Evolutionary conservation across 345 rosid species (phyloP).

Genomic region (Crucihimalaya himalaica): DNA sequence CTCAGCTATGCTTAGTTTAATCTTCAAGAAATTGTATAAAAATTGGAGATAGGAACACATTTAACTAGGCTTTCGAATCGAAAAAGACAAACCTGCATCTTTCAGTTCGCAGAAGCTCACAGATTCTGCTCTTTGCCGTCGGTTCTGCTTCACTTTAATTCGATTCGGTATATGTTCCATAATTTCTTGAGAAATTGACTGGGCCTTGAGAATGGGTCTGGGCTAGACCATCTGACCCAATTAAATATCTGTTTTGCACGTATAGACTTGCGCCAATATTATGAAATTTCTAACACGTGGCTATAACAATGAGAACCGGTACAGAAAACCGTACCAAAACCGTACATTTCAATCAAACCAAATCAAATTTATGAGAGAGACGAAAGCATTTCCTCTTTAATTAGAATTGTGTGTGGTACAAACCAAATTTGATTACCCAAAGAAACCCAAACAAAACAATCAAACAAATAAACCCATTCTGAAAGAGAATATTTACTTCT

Average conservation of each 20-base stretch:
- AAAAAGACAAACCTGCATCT: slow-evolving; percentile 10
- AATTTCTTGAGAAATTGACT: not conserved
- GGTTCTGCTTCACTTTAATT: not conserved
- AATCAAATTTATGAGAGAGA: not conserved
- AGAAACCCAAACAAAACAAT: slow-evolving; percentile 17
- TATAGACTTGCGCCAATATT: no score
- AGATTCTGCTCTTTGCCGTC: not conserved
- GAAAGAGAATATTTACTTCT: slow-evolving; percentile 21
- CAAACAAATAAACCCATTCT: not conserved
- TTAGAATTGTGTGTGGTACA: not conserved
- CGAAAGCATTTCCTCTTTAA: not conserved
- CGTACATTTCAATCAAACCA: slow-evolving; percentile 12
- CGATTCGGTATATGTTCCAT: not conserved
- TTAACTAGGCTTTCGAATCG: slow-evolving; percentile 1
- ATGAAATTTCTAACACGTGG: not conserved
- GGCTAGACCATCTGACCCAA: not conserved
- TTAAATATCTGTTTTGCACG: not conserved
- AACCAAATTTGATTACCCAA: not conserved
- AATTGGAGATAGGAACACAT: not conserved
- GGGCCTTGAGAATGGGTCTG: slow-evolving; percentile 3
- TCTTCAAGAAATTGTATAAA: not conserved
- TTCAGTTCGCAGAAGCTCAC: not conserved
- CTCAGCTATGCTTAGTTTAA: not conserved
- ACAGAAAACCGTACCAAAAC: not conserved
- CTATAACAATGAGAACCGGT: not conserved